Percentiles rank a stretch among this genome's conserved stretches.
These are phyloP conservation scores for Leccinum huronense DNA, from an alignment of 1,284 basidiomycete genomes.

Conservation along the genomic window DNA sequence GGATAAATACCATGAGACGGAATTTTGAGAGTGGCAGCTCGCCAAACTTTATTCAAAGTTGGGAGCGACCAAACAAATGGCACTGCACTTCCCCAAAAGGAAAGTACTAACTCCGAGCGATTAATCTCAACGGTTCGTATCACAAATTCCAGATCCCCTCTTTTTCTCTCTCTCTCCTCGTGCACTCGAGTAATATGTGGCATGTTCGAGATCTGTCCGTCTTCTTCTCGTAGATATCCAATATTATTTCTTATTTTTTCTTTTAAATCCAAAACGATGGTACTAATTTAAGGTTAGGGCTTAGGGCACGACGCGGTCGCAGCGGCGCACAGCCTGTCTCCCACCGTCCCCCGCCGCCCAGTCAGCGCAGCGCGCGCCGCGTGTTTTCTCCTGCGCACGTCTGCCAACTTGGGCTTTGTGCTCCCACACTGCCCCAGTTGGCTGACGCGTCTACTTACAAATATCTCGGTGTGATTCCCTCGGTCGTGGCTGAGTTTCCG, in stretches of 20 bases:
- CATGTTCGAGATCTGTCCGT: conserved; percentile 1
- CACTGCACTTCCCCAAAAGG: conserved; percentile 6
- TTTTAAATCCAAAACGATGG: background rate
- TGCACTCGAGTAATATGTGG: background rate
- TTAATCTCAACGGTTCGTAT: conserved; percentile 14
- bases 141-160: conserved; percentile 12
- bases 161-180: background rate
- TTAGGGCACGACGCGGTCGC: conserved; percentile 19
- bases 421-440: conserved; percentile 7
- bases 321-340: conserved; percentile 21
- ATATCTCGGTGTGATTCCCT: background rate
- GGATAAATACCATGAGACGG: conserved; percentile 38
- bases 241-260: background rate
- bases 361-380: conserved; percentile 19
- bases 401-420: background rate
- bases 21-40: conserved; percentile 6
- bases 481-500: background rate
- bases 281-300: conserved; percentile 32
- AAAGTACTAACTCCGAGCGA: conserved; percentile 20
- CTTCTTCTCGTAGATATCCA: background rate
- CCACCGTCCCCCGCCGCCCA: conserved; percentile 14
- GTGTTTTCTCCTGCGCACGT: conserved; percentile 25
- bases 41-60: conserved; percentile 33
- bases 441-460: background rate
- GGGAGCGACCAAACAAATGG: conserved; percentile 32